A percentile compares a stretch with the other conserved stretches of the same genome.
Conservation (phyloP, 1,139 yeast genomes). For the Pneumocystis jirovecii region DNA sequence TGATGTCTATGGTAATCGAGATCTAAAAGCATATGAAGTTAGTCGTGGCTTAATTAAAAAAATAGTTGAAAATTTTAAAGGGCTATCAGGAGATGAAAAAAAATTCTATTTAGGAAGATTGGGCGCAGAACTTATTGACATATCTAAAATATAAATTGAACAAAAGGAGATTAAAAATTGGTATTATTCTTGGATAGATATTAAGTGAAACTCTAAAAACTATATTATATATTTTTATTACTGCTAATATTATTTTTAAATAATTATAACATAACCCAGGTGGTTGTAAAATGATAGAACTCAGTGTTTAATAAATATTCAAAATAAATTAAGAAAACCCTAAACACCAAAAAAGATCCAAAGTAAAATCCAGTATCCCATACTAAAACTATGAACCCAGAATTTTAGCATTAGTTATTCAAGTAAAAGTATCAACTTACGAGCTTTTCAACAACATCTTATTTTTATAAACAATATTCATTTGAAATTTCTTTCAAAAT, state of each 20-base stretch:
- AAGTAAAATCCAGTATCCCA: background rate
- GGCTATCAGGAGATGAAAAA: constrained; percentile 19
- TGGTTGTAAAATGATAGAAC: background rate
- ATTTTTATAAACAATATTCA: background rate
- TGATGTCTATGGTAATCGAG: constrained; percentile 28
- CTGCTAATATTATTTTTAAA: background rate
- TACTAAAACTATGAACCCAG: background rate
- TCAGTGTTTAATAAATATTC: background rate
- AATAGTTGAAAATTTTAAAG: constrained; percentile 18
- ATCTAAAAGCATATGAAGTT: constrained; percentile 23
- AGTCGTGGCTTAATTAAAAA: constrained; percentile 20
- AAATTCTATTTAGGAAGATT: constrained; percentile 21
- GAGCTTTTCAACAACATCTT: background rate
- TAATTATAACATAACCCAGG: background rate
- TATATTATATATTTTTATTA: background rate
- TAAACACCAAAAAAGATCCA: background rate
- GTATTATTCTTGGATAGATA: background rate
- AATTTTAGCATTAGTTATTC: background rate
- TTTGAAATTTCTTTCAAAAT: background rate
- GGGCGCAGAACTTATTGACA: constrained; percentile 17
- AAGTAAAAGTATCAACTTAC: background rate
- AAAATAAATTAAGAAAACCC: background rate
- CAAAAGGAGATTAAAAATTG: background rate
- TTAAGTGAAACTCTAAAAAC: background rate
- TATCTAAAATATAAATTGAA: constrained; percentile 7